Evolutionary conservation across 768 basidiomycete species (phyloP), one percentile per base, ranked within the genome.

Genomic region (Fomitopsis serialis): DNA sequence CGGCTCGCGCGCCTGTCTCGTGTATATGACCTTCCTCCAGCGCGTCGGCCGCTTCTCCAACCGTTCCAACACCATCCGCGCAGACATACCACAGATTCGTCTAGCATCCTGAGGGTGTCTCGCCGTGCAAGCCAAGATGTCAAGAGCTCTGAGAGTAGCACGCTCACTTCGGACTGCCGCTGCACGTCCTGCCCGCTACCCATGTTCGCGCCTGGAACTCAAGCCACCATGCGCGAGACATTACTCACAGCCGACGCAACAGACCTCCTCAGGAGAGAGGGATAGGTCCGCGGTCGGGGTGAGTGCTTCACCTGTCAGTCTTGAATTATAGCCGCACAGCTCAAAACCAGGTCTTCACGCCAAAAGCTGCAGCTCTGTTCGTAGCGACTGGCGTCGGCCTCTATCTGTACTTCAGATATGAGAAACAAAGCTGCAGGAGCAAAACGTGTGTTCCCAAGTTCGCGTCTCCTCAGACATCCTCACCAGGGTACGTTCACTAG

Each of bases 351-450:
- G 89, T 92, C n/a, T 97, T 98, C 67, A 94, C 92, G 2, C 93
- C 92, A 24, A 78, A 75, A 49, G 85, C 94, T 1, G 95, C 91
- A 0, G 84, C 77, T 0, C 63, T 98, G 21, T 97, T 99, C 67
- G 68, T 96, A n/a, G 72, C 79, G 1, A 86, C 92, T 7, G 94
- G 94, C 1, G 72, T 79, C 11, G 94, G 85, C 2, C 74, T 99
- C 17, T 90, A 84, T 64, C 84, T 79, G 60, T 98, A 98, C 72
- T 98, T 99, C 72, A 79, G 83, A 49, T 74, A 82, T 52, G 94
- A 98, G 69, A 98, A 98, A 72, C 75, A 75, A 37, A 86, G 58
- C 67, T 96, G 23, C 73, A 80, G 25, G 89, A 91, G 66, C 76
- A 85, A 85, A 86, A 65, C 83, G 92, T 92, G 56, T 52, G 82